Evolutionary conservation across 179 eudicot species (phyloP).

Genomic region (Camellia oleifera): DNA sequence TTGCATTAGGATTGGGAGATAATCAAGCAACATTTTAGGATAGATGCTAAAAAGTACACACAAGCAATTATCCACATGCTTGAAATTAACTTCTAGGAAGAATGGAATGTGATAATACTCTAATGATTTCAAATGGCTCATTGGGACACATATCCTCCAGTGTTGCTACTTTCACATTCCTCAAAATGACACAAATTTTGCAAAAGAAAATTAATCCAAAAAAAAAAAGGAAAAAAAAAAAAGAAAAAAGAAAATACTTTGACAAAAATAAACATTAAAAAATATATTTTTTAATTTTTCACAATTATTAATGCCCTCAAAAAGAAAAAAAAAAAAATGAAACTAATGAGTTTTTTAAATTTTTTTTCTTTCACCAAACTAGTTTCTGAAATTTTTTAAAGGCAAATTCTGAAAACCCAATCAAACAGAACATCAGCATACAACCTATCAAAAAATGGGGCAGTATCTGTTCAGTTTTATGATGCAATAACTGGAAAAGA

Average conservation of each 20-base stretch:
- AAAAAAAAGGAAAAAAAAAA: no score
- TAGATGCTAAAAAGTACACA: not conserved
- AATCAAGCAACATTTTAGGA: not conserved
- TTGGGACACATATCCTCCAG: not conserved
- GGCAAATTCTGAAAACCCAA: no score
- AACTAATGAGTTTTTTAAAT: no score
- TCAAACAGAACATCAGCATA: not conserved
- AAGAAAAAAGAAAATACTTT: no score
- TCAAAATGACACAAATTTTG: not conserved
- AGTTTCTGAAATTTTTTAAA: no score
- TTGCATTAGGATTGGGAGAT: not conserved
- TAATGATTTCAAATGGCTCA: not conserved
- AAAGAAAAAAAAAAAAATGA: no score
- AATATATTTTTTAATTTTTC: no score
- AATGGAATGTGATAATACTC: not conserved
- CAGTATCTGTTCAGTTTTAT: not conserved
- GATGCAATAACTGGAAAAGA: not conserved
- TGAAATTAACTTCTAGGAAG: not conserved
- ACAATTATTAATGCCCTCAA: no score
- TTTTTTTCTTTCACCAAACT: no score
- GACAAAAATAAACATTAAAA: no score
- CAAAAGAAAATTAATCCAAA: no score
- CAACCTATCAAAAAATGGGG: not conserved
- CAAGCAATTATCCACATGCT: not conserved
- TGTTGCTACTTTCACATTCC: not conserved